A percentile compares a stretch with the other conserved stretches of the same genome.
Evolutionary conservation across 345 rosid species (phyloP).

Genomic region (Euphorbia tirucalli): DNA sequence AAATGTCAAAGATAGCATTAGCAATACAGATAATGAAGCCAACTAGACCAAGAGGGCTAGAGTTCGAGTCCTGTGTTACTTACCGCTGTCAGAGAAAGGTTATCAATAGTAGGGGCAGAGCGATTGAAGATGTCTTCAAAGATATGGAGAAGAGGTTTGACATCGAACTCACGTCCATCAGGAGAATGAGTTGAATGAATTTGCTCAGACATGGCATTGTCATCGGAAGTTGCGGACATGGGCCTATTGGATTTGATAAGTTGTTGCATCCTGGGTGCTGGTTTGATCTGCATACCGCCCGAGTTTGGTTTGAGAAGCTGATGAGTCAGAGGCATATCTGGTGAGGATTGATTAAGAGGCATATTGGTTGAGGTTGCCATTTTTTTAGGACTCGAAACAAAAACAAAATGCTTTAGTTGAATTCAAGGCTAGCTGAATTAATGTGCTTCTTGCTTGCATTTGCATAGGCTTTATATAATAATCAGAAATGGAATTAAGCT

Average conservation of each 20-base stretch:
- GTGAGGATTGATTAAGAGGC: slow-evolving; percentile 1
- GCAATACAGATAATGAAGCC: background rate
- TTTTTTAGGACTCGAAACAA: background rate
- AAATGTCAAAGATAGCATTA: slow-evolving; percentile 5
- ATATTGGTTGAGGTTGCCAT: background rate
- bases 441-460: background rate
- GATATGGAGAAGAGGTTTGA: slow-evolving; percentile 56
- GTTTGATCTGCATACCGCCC: no score
- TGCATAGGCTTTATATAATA: slow-evolving; percentile 18
- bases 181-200: slow-evolving; percentile 59
- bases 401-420: background rate
- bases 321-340: background rate
- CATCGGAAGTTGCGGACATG: slow-evolving; percentile 51
- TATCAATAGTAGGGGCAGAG: slow-evolving; percentile 39
- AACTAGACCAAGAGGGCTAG: background rate
- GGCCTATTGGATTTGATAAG: slow-evolving; percentile 37
- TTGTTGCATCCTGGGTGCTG: no score
- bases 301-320: background rate
- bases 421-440: no score
- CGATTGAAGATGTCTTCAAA: slow-evolving; percentile 67
- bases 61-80: no score
- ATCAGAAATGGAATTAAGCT: slow-evolving; percentile 35
- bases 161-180: slow-evolving; percentile 54
- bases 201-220: slow-evolving; percentile 53
- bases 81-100: no score